phyloP scores from a whole-genome alignment of 108 stramenopile genomes.

The Cyclostephanos tholiformis region DNA sequence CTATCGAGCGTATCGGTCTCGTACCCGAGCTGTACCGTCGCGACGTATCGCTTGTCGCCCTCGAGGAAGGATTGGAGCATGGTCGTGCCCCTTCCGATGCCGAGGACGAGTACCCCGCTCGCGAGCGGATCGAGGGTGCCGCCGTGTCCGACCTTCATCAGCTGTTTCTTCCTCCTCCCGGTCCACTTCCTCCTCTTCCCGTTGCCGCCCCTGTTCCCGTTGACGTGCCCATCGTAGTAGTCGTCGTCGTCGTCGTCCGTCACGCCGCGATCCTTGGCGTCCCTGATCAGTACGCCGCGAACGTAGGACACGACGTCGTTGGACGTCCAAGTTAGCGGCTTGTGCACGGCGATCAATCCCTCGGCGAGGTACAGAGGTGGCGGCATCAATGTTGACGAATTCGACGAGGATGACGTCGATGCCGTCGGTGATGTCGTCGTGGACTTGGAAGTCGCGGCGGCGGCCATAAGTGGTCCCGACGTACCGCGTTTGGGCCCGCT shows the following conservation, averaged over 20 bases:
- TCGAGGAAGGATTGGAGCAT: constrained; percentile 72
- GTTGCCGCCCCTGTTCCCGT: constrained; percentile 28
- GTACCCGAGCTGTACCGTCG: constrained; percentile 69
- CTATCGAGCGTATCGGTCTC: constrained; percentile 89
- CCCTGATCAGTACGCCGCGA: constrained; percentile 68
- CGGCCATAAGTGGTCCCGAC: too few relatives aligned
- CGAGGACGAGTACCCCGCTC: constrained; percentile 91
- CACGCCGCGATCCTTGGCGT: constrained; percentile 67
- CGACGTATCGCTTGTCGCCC: constrained; percentile 84
- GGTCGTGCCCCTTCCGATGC: constrained; percentile 88
- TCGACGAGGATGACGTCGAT: neutral
- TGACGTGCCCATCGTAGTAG: constrained; percentile 12
- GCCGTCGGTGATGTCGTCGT: neutral
- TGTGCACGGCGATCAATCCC: constrained; percentile 88
- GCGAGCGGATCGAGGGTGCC: constrained; percentile 97
- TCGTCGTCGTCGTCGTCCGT: neutral
- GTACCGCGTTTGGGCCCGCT: too few relatives aligned
- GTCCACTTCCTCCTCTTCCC: constrained; percentile 27
- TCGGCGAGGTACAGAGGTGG: constrained; percentile 65
- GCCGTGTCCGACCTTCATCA: constrained; percentile 92
- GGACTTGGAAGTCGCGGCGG: neutral
- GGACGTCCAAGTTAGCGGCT: constrained; percentile 92
- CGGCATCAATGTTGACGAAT: neutral
- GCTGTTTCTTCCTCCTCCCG: constrained; percentile 10
- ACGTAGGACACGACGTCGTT: constrained; percentile 85